These are phyloP conservation scores for Diaporthe longicolla DNA, from an alignment of 2,329 filamentous ascomycete genomes.

Conservation along the genomic window DNA sequence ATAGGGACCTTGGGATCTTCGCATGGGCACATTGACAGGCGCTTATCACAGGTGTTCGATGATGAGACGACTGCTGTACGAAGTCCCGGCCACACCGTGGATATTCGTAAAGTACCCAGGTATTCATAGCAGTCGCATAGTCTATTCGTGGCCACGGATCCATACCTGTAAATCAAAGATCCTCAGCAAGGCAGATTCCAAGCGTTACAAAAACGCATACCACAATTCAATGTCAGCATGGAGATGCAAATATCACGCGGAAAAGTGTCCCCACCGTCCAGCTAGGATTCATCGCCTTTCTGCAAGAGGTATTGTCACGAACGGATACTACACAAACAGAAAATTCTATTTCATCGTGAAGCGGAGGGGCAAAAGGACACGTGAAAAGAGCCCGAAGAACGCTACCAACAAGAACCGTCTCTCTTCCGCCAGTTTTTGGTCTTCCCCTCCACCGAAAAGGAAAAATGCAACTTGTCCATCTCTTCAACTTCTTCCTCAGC, in stretches of 20 bases:
- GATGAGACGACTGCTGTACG: too few relatives aligned
- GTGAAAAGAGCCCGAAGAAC: constrained; percentile 24
- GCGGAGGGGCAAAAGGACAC: constrained; percentile 11
- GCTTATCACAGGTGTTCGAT: too few relatives aligned
- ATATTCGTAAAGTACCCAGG: too few relatives aligned
- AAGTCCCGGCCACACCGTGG: too few relatives aligned
- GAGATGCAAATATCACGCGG: neutral
- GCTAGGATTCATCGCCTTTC: constrained; percentile 2
- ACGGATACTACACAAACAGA: constrained; percentile 13
- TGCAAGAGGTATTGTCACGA: constrained; percentile 26
- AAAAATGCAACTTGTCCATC: constrained; percentile 31
- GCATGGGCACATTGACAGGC: too few relatives aligned
- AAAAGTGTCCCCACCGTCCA: too few relatives aligned
- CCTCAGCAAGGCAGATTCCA: too few relatives aligned
- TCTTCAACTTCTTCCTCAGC: neutral
- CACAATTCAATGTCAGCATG: neutral
- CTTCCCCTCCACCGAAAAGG: neutral
- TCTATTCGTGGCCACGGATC: too few relatives aligned
- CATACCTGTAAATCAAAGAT: too few relatives aligned
- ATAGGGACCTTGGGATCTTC: too few relatives aligned
- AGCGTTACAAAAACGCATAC: too few relatives aligned
- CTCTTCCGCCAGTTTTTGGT: constrained; percentile 22
- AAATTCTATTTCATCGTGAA: constrained; percentile 16
- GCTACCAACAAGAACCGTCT: constrained; percentile 24
- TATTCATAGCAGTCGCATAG: too few relatives aligned